phyloP scores from a whole-genome alignment of 2,329 filamentous ascomycete genomes.

The Ploettnerulaceae sp. region DNA sequence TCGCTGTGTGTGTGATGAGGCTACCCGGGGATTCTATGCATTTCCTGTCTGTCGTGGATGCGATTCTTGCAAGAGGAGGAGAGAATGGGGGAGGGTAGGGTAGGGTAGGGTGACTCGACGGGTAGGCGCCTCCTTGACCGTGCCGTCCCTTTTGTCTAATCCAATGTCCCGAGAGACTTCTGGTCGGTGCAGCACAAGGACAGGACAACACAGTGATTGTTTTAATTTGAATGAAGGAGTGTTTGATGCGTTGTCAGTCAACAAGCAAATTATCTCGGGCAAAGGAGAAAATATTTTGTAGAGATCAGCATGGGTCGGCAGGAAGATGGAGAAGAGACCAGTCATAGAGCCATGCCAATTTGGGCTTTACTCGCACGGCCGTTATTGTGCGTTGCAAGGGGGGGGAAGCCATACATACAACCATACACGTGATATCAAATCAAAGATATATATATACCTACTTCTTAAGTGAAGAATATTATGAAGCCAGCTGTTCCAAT shows the following conservation, averaged over 20 bases:
- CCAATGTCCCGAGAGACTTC: neutral
- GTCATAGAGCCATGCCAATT: no score
- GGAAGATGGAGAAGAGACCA: neutral
- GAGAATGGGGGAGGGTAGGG: neutral
- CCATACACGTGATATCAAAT: constrained; percentile 5
- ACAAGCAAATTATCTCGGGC: constrained; percentile 2
- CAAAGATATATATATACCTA: no score
- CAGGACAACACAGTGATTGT: neutral
- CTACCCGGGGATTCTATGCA: no score
- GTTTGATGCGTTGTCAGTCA: constrained; percentile 16
- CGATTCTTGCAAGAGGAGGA: neutral
- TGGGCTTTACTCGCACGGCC: no score
- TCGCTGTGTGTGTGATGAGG: neutral
- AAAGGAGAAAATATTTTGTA: neutral
- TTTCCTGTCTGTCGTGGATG: neutral
- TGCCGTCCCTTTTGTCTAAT: no score
- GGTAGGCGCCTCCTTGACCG: neutral
- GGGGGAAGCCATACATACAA: no score
- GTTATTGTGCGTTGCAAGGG: neutral
- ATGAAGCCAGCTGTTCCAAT: neutral
- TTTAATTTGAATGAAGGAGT: constrained; percentile 5
- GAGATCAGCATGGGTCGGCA: no score
- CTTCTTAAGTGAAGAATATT: neutral
- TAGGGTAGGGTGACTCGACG: constrained; percentile 2
- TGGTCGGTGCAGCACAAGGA: neutral